Evolutionary conservation across 1,284 basidiomycete genomes (phyloP).

Genomic region (Testicularia cyperi): DNA sequence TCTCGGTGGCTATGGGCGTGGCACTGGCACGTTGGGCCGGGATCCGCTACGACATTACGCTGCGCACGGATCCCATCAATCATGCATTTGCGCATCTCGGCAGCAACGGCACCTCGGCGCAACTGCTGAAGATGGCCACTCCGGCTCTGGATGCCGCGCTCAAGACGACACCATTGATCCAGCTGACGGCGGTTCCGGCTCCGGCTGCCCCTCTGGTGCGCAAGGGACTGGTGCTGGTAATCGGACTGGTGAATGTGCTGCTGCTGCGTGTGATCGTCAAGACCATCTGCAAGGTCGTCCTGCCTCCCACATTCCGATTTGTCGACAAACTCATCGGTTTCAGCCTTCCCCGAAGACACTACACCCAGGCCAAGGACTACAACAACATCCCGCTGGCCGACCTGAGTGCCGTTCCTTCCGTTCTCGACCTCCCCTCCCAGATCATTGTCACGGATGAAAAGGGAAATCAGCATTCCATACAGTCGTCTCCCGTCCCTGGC

Average conservation of each 20-base stretch:
- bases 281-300: constrained; percentile 36
- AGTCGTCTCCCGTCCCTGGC: too few species aligned
- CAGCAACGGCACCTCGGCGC: not conserved
- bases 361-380: constrained; percentile 44
- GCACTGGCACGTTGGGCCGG: constrained; percentile 70
- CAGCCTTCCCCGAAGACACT: constrained; percentile 47
- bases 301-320: constrained; percentile 44
- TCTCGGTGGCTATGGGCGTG: constrained; percentile 79
- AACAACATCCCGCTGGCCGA: constrained; percentile 36
- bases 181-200: constrained; percentile 13
- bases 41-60: constrained; percentile 14
- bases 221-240: constrained; percentile 64
- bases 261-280: constrained; percentile 72
- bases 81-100: constrained; percentile 10
- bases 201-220: too few species aligned
- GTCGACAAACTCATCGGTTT: constrained; percentile 43
- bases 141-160: too few species aligned
- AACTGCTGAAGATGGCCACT: too few species aligned
- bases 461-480: constrained; percentile 22
- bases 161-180: constrained; percentile 7
- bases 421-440: constrained; percentile 31
- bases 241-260: constrained; percentile 68
- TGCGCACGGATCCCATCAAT: constrained; percentile 13
- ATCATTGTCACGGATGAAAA: constrained; percentile 35
- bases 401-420: constrained; percentile 29